phyloP scores from a whole-genome alignment of 2,329 filamentous ascomycete species.

The Ophiostoma pallidulum region DNA sequence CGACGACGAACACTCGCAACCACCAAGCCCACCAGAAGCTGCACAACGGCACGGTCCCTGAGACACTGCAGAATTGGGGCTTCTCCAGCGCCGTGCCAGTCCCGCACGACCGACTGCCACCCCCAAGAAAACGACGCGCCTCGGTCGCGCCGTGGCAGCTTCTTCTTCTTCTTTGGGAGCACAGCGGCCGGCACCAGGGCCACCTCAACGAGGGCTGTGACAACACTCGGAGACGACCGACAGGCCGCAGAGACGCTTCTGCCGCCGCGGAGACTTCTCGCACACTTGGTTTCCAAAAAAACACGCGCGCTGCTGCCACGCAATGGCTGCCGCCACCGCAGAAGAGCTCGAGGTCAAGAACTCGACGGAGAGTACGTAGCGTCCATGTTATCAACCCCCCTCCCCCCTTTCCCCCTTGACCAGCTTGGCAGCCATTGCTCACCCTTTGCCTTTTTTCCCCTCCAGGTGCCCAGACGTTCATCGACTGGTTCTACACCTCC shows the following conservation, averaged over 20 bases:
- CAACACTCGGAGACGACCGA: no score
- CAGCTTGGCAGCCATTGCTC: no score
- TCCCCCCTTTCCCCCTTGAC: not conserved
- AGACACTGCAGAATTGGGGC: no score
- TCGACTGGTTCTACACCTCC: conserved; percentile 66
- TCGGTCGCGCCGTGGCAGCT: no score
- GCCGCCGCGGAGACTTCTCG: not conserved
- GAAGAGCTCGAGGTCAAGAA: conserved; percentile 35
- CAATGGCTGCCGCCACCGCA: conserved; percentile 11
- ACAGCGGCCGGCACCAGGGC: no score
- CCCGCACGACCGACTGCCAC: no score
- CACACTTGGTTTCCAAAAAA: not conserved
- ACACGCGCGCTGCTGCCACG: not conserved
- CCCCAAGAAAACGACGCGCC: no score
- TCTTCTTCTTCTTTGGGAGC: no score
- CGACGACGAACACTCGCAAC: not conserved
- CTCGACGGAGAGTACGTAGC: conserved; percentile 36
- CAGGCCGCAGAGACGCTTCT: not conserved
- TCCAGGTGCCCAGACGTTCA: conserved; percentile 60
- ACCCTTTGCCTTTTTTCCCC: not conserved
- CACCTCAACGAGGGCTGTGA: no score
- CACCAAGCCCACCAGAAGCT: no score
- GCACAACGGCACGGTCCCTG: no score
- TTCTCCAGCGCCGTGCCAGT: no score
- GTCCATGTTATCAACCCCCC: not conserved